These are phyloP conservation scores for Leccinum broughii DNA, from an alignment of 768 basidiomycete genomes.

Conservation along the genomic window DNA sequence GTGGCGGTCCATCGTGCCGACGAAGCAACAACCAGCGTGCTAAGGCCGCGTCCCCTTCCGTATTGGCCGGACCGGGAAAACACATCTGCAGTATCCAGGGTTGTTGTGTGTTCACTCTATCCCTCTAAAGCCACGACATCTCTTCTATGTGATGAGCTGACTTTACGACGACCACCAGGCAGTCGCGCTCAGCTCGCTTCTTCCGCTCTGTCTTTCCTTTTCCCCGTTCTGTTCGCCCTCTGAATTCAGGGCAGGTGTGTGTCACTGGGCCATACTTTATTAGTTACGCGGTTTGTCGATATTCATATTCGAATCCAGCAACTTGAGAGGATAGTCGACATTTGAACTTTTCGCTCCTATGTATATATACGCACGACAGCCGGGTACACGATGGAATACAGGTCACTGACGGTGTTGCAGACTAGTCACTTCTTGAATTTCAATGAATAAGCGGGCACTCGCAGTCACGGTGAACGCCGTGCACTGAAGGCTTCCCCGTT, in stretches of 20 bases:
- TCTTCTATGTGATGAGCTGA: conserved; percentile 6
- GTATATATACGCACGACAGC: conserved; percentile 14
- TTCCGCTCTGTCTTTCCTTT: conserved; percentile 28
- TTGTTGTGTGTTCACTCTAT: conserved; percentile 29
- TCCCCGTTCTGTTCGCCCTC: background rate
- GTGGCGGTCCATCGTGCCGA: background rate
- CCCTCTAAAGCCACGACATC: conserved; percentile 5
- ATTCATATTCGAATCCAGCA: background rate
- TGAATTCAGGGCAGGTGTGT: background rate
- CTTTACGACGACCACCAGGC: background rate
- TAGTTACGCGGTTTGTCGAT: background rate
- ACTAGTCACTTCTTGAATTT: background rate
- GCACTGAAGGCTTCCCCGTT: too few relatives aligned
- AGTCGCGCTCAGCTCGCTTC: conserved; percentile 38
- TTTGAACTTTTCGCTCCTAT: background rate
- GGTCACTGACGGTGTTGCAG: background rate
- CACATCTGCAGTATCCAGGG: conserved; percentile 54
- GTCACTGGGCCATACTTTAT: background rate
- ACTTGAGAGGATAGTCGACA: background rate
- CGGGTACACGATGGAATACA: conserved; percentile 21
- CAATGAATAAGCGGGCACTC: background rate
- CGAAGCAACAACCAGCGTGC: background rate
- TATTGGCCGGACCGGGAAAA: conserved; percentile 41
- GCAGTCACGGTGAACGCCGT: too few relatives aligned
- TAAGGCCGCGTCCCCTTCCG: background rate